phyloP scores from a whole-genome alignment of 345 rosid species.

The Litchi chinensis region DNA sequence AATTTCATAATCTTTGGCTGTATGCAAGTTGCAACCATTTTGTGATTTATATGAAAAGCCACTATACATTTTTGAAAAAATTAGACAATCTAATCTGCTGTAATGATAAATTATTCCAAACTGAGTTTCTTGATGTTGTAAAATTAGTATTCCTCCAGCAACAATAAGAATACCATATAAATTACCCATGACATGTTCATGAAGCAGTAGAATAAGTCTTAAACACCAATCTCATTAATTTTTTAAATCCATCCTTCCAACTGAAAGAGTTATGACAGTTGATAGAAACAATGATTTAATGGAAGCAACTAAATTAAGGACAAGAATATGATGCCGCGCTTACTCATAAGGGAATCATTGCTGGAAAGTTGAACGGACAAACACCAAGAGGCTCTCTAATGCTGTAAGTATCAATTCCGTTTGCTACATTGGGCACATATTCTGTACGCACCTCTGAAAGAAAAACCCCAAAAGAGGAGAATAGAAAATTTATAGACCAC shows the following conservation, averaged over 20 bases:
- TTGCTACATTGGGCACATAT: slow-evolving; percentile 83
- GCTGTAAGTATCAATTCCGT: slow-evolving; percentile 92
- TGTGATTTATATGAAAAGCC: background rate
- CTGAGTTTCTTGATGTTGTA: background rate
- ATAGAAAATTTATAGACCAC: background rate
- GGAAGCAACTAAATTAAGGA: slow-evolving; percentile 3
- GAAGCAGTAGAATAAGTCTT: background rate
- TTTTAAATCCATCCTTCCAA: slow-evolving; percentile 1
- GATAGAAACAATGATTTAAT: background rate
- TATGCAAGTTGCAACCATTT: background rate
- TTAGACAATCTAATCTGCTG: background rate
- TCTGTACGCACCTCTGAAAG: too few relatives aligned
- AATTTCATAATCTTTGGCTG: background rate
- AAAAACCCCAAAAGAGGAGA: too few relatives aligned
- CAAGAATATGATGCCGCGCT: slow-evolving; percentile 1
- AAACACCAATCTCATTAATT: background rate
- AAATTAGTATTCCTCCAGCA: background rate
- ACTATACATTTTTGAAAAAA: background rate
- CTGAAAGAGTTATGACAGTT: background rate
- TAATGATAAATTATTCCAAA: slow-evolving; percentile 2
- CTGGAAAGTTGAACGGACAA: slow-evolving; percentile 98
- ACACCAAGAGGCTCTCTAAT: slow-evolving; percentile 96
- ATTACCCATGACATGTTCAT: background rate
- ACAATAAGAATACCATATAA: background rate
- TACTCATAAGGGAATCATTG: slow-evolving; percentile 99